These are phyloP conservation scores for Pugionium cornutum DNA, from an alignment of 345 rosid species.

Conservation along the genomic window DNA sequence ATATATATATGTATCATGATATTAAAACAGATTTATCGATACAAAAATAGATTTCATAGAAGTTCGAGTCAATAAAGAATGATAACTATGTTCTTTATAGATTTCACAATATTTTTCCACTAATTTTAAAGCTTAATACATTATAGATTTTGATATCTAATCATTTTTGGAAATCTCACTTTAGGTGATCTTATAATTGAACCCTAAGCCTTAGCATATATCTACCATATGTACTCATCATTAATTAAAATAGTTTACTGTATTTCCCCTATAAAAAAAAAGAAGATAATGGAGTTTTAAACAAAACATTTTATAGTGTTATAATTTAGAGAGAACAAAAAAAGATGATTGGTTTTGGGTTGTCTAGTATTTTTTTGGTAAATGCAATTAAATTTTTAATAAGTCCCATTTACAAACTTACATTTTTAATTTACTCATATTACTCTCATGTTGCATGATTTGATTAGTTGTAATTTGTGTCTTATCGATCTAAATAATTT, in stretches of 20 bases:
- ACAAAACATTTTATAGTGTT: neutral
- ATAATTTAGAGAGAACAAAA: neutral
- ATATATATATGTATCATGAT: neutral
- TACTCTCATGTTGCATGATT: no score
- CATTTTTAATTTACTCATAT: no score
- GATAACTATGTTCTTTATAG: constrained; percentile 15
- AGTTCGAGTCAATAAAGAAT: neutral
- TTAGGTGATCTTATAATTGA: constrained; percentile 21
- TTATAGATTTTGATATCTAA: constrained; percentile 19
- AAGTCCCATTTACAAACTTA: no score
- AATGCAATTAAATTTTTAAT: no score
- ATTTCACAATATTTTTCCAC: constrained; percentile 23
- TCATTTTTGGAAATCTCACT: constrained; percentile 26
- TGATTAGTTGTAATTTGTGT: no score
- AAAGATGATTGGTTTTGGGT: no score
- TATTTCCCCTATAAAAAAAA: neutral
- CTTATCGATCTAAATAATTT: no score
- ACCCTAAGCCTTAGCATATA: constrained; percentile 22
- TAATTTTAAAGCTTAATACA: neutral
- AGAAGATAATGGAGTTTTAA: neutral
- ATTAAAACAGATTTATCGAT: neutral
- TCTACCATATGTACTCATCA: constrained; percentile 30
- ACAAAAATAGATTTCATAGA: neutral
- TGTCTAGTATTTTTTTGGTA: no score
- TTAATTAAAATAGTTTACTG: neutral